Base-by-base conservation (phyloP, 495 filamentous ascomycete genomes). In the Friedmanniomyces simplex region DNA sequence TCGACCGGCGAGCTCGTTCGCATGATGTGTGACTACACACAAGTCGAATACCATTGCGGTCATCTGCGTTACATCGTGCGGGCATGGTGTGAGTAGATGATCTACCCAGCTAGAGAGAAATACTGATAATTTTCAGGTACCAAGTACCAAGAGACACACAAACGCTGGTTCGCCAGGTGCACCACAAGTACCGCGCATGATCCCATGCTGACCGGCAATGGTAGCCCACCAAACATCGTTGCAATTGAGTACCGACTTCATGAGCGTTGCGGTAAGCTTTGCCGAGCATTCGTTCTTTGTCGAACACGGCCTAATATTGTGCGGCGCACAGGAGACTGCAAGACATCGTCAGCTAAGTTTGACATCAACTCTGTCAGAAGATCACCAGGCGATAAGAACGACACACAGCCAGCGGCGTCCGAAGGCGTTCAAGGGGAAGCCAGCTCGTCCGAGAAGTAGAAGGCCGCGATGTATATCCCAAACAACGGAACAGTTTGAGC, bases 121-220 rank as follows among this genome's bases (percentile, higher is more conserved):
- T 25, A 37, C 39, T 51, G 3, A 49, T 21, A 8, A 13, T 5
- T 34, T 14, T 12, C 55, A 57, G 55, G 55, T 21, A 22, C 41
- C 26, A 57, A 41, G 30, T 57, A 57, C 32, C 55, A 57, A 28
- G 55, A 57, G 34, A 57, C 55, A 18, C 55, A 57, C 18, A 50
- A 57, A 43, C 43, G 55, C 4, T 57, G 55, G 49, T 52, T 2
- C 13, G 49, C 16, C 1, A 21, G n/a, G 18, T 16, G 11, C 16
- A 10, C 16, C 16, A 26, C 46, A 5, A 14, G 4, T 3, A 3
- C 10, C 28, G 28, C 4, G 10, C 28, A 32, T 10, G 28, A 32
- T 3, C 28, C 28, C 10, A 3, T 32, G 28, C 28, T 32, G 28
- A 32, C 10, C 28, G 28, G 28, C 28, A 3, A 32, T 32, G 28